Conservation (phyloP, 2,329 filamentous ascomycete genomes). For the Helicocarpus griseus region DNA sequence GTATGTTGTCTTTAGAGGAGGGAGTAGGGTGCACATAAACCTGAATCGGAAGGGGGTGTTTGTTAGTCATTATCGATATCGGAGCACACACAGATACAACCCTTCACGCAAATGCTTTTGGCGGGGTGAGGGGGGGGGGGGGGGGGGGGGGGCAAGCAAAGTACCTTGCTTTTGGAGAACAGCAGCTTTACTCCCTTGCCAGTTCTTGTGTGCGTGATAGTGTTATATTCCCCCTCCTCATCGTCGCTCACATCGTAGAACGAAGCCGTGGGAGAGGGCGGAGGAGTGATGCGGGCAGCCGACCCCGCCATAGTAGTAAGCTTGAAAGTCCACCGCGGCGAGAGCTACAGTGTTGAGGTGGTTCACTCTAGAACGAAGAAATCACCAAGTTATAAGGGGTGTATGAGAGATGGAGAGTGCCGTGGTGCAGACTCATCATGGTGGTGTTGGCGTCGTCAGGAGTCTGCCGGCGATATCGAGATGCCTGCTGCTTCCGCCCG, state of each 20-base stretch:
- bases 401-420: no score
- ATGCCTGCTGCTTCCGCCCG: no score
- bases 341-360: no score
- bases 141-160: constrained; percentile 11
- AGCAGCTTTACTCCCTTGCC: constrained; percentile 79
- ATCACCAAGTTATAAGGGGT: no score
- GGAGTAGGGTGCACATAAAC: constrained; percentile 95
- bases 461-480: no score
- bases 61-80: background rate
- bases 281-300: constrained; percentile 27
- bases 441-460: no score
- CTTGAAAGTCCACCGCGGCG: background rate
- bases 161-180: constrained; percentile 91
- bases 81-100: no score
- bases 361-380: no score
- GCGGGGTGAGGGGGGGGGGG: no score
- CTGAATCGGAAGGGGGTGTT: constrained; percentile 33
- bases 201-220: constrained; percentile 68
- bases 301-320: constrained; percentile 23
- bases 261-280: constrained; percentile 68
- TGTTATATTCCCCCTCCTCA: constrained; percentile 91
- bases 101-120: no score
- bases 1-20: constrained; percentile 88
- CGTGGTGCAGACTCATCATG: background rate
- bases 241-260: constrained; percentile 96